A percentile compares a stretch with the other conserved stretches of the same genome.
These are phyloP conservation scores for Neurospora sp. DNA, from an alignment of 495 filamentous ascomycete genomes.

Conservation along the genomic window DNA sequence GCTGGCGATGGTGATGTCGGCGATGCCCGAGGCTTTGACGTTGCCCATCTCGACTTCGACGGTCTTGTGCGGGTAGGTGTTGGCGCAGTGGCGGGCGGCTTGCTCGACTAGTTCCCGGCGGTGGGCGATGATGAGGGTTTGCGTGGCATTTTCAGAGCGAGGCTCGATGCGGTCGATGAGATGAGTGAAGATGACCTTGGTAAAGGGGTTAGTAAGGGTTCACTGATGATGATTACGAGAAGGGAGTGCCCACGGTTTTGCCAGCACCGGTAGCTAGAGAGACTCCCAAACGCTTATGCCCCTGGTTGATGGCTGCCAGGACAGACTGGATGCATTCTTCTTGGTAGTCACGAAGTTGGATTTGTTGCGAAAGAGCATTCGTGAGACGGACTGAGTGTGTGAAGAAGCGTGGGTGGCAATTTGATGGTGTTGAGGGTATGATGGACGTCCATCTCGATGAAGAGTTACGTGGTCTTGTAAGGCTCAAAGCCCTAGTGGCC, in stretches of 20 bases:
- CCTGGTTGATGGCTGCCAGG: conserved; percentile 55
- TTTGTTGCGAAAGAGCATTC: conserved; percentile 3
- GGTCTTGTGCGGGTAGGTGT: conserved; percentile 65
- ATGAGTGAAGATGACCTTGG: conserved; percentile 87
- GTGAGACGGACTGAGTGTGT: not conserved
- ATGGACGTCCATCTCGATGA: not conserved
- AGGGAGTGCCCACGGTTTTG: conserved; percentile 72
- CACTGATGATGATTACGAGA: not conserved
- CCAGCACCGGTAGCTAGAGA: conserved; percentile 88
- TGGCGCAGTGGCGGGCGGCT: conserved; percentile 70
- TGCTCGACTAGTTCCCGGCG: conserved; percentile 93
- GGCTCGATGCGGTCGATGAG: conserved; percentile 70
- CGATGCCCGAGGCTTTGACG: conserved; percentile 57
- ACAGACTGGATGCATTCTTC: conserved; percentile 89
- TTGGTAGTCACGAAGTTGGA: conserved; percentile 66
- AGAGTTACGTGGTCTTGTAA: not conserved
- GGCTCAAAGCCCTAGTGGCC: not conserved
- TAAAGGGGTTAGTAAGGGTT: not conserved
- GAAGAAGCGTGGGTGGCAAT: not conserved
- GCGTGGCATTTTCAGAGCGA: conserved; percentile 45
- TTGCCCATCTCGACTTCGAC: conserved; percentile 89
- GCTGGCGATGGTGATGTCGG: conserved; percentile 93
- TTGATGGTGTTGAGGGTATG: not conserved
- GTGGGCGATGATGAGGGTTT: conserved; percentile 88
- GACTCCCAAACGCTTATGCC: conserved; percentile 74